Evolutionary conservation across 768 basidiomycete genomes (phyloP), one percentile per base, ranked within the genome.

Genomic region (Leccinellum albellum): DNA sequence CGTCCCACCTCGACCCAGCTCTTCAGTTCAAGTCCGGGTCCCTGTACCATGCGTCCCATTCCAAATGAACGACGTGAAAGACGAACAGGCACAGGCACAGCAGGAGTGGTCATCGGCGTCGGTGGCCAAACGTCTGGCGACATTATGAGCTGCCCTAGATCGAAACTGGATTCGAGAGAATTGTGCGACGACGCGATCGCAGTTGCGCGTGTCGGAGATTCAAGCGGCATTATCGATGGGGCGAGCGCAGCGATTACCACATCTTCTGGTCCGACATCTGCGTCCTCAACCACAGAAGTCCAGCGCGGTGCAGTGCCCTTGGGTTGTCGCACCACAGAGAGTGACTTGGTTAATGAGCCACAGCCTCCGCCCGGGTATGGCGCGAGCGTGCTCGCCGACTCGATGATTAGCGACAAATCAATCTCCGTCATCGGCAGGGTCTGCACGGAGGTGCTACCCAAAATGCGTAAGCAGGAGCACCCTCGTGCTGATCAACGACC

Each of bases 111-210:
- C 13, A 61, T 54, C 35, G 66, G 70, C 3, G 66, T 62, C 33
- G 28, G 54, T 2, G 62, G 70, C 70, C 70, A 73, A 4, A 55
- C 40, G 3, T 62, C 57, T 1, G 49, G 49, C 13, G 47, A 21
- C 21, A 71, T 2, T 4, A 44, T 20, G 7, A 63, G n/a, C n/a
- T n/a, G n/a, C n/a, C n/a, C n/a, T n/a, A n/a, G 63, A 53, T 73
- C 72, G 15, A 72, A 66, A 46, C 61, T 60, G 15, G 68, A 63
- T 14, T 58, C 62, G 21, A 72, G 54, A 33, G 72, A 73, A 55
- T 70, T 73, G 31, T 73, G 70, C 26, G 72, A 73, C 32, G 68
- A 70, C 14, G 72, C 58, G 24, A 70, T 57, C 10, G 55, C 53
- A 3, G 68, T 61, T 17, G 48, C 51, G 26, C 42, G 35, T 3